Percentiles rank a stretch among this genome's conserved stretches.
These are phyloP conservation scores for Annulohypoxylon moriforme DNA, from an alignment of 495 filamentous ascomycete genomes.

Conservation along the genomic window DNA sequence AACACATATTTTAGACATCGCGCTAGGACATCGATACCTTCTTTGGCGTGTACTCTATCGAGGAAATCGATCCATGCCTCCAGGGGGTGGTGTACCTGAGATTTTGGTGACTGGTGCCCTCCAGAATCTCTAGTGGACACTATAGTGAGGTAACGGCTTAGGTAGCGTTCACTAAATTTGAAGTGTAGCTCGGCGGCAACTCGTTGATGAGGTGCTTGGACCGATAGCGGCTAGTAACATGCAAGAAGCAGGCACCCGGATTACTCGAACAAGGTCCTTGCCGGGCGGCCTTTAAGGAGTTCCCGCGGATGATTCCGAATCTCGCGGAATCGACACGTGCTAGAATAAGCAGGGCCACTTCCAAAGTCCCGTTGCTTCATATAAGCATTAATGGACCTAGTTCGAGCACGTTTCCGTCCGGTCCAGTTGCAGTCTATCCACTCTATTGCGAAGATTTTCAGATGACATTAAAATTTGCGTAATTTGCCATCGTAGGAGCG, in stretches of 20 bases:
- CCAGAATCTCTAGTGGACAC: too few species aligned
- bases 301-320: constrained; percentile 35
- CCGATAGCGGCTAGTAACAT: constrained; percentile 23
- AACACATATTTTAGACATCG: constrained; percentile 14
- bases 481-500: not conserved
- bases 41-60: not conserved
- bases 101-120: not conserved
- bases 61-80: not conserved
- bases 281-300: not conserved
- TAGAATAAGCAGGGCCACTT: constrained; percentile 7
- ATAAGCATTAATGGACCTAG: not conserved
- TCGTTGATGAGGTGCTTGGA: not conserved
- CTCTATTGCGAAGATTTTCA: not conserved
- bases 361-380: not conserved
- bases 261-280: constrained; percentile 26
- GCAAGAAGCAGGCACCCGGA: constrained; percentile 22
- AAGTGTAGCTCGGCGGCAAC: not conserved
- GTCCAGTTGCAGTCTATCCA: not conserved
- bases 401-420: constrained; percentile 16
- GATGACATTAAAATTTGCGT: not conserved
- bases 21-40: not conserved
- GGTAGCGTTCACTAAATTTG: not conserved
- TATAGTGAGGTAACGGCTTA: not conserved
- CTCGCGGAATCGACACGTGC: constrained; percentile 35
- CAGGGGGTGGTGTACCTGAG: not conserved